Base-by-base conservation (phyloP, 1,139 yeast genomes). In the Hyphopichia pseudoburtonii region DNA sequence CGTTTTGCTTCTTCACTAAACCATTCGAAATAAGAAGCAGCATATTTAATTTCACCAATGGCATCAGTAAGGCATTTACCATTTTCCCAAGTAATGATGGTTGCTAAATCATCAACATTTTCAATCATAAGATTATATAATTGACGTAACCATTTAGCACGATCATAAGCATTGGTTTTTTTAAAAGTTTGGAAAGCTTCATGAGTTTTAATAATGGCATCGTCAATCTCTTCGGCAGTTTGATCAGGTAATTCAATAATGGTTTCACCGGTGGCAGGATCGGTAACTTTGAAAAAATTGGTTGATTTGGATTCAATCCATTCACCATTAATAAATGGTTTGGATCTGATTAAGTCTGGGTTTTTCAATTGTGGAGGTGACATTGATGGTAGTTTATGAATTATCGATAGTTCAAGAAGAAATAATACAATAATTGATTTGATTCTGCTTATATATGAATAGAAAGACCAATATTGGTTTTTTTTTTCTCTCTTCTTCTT, bases 241-340 rank as follows among this genome's bases (percentile, higher is more conserved):
- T 75, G 78, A 42, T 81, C 82, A 10, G 82, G 76, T 27, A 78
- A 73, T 33, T 69, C 70, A 16, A 78, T 78, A 40, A 88, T 75
- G 19, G 64, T 63, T 40, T 76, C 73, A 24, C 70, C 76, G 32
- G 82, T 80, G 1, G 94, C 94, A 3, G 96, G 96, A 57, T 88
- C 89, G 27, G 61, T 59, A 17, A 87, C 95, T 26, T 75, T 67
- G 58, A 86, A 87, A 14, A 77, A 70, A 39, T 73, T 73, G 18
- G 71, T 61, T 15, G 80, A 66, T 32, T 66, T 62, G 17, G 80
- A 70, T 16, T 61, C 54, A 34, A 75, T 59, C 89, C 95, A 88
- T 51, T 79, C 64, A 34, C 96, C 96, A 48, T 84, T 78, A 57
- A 87, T 69, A 49, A 66, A 79, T 15, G 87, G 81, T 41, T 76